Conservation (phyloP, 2,329 filamentous ascomycete species). For the Pseudocercospora eumusae region DNA sequence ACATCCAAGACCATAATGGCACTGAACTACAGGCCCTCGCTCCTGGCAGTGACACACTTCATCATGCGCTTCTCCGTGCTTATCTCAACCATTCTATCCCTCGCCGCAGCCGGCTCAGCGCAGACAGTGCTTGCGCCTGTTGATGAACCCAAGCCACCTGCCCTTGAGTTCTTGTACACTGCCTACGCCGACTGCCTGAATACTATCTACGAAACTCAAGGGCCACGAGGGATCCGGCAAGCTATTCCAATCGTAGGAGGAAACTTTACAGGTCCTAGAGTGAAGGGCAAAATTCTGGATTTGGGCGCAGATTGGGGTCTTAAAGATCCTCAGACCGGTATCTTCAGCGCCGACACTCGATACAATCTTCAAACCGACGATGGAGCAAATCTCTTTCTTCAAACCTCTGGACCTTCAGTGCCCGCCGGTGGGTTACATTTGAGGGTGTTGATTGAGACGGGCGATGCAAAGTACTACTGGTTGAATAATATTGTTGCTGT, state of each 20-base stretch:
- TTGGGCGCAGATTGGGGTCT: slow-evolving; percentile 45
- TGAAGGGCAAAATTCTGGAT: slow-evolving; percentile 38
- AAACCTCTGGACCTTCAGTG: slow-evolving; percentile 35
- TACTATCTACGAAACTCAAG: slow-evolving; percentile 31
- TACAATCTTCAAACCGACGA: slow-evolving; percentile 44
- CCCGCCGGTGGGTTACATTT: slow-evolving; percentile 35
- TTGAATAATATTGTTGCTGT: slow-evolving; percentile 42
- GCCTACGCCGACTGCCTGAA: slow-evolving; percentile 32
- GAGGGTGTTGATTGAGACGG: slow-evolving; percentile 41
- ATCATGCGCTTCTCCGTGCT: neutral
- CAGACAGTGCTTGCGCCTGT: slow-evolving; percentile 16
- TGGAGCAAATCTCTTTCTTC: slow-evolving; percentile 35
- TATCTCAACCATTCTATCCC: slow-evolving; percentile 13
- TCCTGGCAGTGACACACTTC: slow-evolving; percentile 6
- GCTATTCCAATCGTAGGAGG: slow-evolving; percentile 38
- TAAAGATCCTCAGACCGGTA: slow-evolving; percentile 34
- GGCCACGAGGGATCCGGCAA: slow-evolving; percentile 34
- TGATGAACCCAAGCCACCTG: slow-evolving; percentile 25
- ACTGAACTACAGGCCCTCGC: neutral
- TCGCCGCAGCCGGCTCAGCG: slow-evolving; percentile 9
- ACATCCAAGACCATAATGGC: neutral
- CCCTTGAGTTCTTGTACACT: slow-evolving; percentile 37
- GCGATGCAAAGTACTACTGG: slow-evolving; percentile 41
- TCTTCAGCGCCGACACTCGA: slow-evolving; percentile 41
- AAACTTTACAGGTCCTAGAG: slow-evolving; percentile 36